These are phyloP conservation scores for Aspergillus sclerotioniger DNA, from an alignment of 495 filamentous ascomycete genomes.

Conservation along the genomic window DNA sequence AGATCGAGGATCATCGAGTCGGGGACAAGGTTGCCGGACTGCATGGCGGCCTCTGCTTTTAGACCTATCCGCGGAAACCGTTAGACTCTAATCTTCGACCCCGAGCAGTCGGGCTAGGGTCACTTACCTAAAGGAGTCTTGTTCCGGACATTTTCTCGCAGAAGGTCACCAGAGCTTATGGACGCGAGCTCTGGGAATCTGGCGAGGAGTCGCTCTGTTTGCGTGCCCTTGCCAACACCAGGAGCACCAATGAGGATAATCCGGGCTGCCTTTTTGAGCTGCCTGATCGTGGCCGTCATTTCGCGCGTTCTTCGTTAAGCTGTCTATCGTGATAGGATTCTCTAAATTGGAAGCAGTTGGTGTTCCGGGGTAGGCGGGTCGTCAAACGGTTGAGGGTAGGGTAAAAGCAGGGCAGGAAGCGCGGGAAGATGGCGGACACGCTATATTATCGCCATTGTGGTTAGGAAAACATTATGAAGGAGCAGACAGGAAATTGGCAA, in stretches of 20 bases:
- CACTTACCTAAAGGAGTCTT: conserved; percentile 77
- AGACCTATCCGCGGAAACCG: conserved; percentile 56
- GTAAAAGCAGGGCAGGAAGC: not conserved
- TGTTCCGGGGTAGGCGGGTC: not conserved
- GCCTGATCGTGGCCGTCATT: conserved; percentile 33
- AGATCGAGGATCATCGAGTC: conserved; percentile 89
- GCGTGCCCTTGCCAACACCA: conserved; percentile 89
- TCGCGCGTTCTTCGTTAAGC: not conserved
- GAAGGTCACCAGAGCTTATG: conserved; percentile 89
- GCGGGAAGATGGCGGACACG: conserved; percentile 4
- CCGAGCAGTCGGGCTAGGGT: not conserved
- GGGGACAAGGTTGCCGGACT: conserved; percentile 76
- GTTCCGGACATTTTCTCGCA: conserved; percentile 87
- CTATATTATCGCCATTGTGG: conserved; percentile 8
- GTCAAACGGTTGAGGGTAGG: not conserved
- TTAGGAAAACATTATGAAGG: not conserved
- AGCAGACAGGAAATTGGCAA: not conserved
- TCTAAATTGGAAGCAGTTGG: not conserved
- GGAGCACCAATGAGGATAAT: conserved; percentile 96
- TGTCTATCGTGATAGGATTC: not conserved
- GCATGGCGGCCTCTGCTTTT: conserved; percentile 84
- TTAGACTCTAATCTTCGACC: conserved; percentile 13
- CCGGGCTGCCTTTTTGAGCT: conserved; percentile 78
- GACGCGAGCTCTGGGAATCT: conserved; percentile 86
- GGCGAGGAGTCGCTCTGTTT: conserved; percentile 80